Evolutionary conservation across 495 filamentous ascomycete species (phyloP), one percentile per base, ranked within the genome.

Genomic region (Echria macrotheca): DNA sequence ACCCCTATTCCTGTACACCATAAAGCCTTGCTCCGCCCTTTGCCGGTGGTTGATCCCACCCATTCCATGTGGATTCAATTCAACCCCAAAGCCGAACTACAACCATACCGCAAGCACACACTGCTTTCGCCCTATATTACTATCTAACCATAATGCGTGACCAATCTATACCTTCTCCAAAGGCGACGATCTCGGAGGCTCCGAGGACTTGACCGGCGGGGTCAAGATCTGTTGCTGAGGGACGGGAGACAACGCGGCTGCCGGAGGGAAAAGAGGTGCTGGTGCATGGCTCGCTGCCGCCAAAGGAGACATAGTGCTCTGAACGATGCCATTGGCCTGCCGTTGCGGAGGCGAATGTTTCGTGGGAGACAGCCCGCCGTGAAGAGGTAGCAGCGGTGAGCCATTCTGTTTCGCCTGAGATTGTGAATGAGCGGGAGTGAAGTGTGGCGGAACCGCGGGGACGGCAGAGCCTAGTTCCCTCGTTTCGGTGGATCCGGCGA

Each of bases 291-390:
- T 56, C 36, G 41, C 53, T 43, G 49, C 56, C 36, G 47, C 52
- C 29, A 49, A 43, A 26, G 54, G 52, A 50, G 57, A 18, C 42
- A 56, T 18, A 44, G 54, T 39, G 41, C 52, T 54, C n/a, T n/a
- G n/a, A 49, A 43, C 33, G 41, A 7, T 33, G 2, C 60, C 47
- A 32, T 58, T 57, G 29, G 19, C 44, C 24, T 49, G 40, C 19
- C 59, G 63, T 23, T 66, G 62, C 22, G 72, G 65, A 17, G 76
- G 72, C 11, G 77, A 78, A 31, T 89, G 83, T 60, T 94, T 94
- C 32, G 77, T 84, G 4, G 88, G 88, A 14, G 87, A 91, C 28
- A 89, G 66, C 5, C 86, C 87, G 4, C 80, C 82, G 31, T 72
- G 67, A 18, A 71, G 54, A 33, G 85, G 73, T 44, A 77, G 76